Evolutionary conservation across 1,284 basidiomycete species (phyloP).

Genomic region (Somion occarium): DNA sequence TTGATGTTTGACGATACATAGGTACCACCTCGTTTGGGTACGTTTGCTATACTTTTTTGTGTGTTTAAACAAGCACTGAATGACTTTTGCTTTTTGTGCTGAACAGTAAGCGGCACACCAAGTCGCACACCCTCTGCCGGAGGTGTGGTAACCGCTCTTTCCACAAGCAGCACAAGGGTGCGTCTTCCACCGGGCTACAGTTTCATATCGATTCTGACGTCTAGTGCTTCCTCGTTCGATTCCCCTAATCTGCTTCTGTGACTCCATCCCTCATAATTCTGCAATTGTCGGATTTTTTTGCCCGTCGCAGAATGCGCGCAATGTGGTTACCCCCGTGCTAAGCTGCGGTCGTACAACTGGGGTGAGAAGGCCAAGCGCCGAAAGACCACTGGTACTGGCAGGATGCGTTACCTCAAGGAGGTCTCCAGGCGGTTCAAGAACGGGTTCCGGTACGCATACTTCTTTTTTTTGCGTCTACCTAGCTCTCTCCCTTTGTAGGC

Average conservation of each 20-base stretch:
- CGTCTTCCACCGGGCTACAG: slow-evolving; percentile 33
- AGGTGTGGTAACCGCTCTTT: slow-evolving; percentile 91
- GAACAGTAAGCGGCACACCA: slow-evolving; percentile 93
- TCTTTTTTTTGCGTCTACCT: not conserved
- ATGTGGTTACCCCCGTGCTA: slow-evolving; percentile 96
- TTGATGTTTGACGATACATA: slow-evolving; percentile 32
- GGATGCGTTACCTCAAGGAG: slow-evolving; percentile 92
- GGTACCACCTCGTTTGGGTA: slow-evolving; percentile 91
- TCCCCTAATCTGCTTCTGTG: no score
- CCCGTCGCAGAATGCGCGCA: slow-evolving; percentile 92
- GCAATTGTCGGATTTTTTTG: not conserved
- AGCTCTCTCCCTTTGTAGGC: slow-evolving; percentile 2
- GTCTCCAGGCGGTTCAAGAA: slow-evolving; percentile 97
- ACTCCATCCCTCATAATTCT: not conserved
- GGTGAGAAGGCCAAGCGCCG: slow-evolving; percentile 98
- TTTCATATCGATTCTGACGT: no score
- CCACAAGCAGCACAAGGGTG: slow-evolving; percentile 97
- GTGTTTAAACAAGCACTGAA: not conserved
- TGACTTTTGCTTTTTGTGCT: slow-evolving; percentile 9
- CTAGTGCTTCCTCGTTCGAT: no score
- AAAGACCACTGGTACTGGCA: slow-evolving; percentile 97
- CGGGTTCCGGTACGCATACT: slow-evolving; percentile 73
- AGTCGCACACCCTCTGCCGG: slow-evolving; percentile 96
- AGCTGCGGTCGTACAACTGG: slow-evolving; percentile 96
- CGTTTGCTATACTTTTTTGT: slow-evolving; percentile 30